Evolutionary conservation across 1,284 basidiomycete species (phyloP), one percentile per base, ranked within the genome.

Genomic region (Coriolopsis trogii): DNA sequence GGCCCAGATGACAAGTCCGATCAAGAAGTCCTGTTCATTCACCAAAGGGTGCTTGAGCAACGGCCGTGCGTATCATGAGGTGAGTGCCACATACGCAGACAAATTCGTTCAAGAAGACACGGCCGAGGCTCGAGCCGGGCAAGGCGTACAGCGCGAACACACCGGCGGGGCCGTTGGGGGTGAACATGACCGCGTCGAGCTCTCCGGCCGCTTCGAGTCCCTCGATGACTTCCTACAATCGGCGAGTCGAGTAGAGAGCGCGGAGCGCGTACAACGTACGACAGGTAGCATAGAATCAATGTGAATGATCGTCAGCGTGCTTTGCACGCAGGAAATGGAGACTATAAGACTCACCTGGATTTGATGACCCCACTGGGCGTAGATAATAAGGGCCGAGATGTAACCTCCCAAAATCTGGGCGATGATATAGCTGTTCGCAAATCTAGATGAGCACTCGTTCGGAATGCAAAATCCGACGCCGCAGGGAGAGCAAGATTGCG

Each of bases 81-180:
- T n/a, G 37, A 20, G 26, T 55, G 23, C n/a, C 13, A 67, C 79
- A 60, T 62, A 87, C 85, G 38, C 74, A 77, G 37, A 85, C 70
- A 58, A 87, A 85, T 56, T 89, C 87, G 63, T 85, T 89, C 51
- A 87, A 66, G 63, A 87, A 81, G 30, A 75, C 76, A 15, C 76
- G 72, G n/a, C 73, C 70, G 16, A 87, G 66, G 38, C 75, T 79
- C 38, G 77, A 69, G 4, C 80, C 80, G 15, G 80, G 72, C 3
- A 69, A 53, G 6, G 76, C 69, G 51, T 78, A 81, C 34, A 87
- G 68, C 3, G 70, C 86, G 49, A 89, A 84, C 46, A 84, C 78
- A 4, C 86, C 86, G 12, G 78, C 84, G 1, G 82, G 77, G 3
- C 85, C 84, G n/a, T 69, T 69, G 5, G 84, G 76, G 0, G 81